These are phyloP conservation scores for Exophiala oligosperma DNA, from an alignment of 2,329 filamentous ascomycete species.

Conservation along the genomic window DNA sequence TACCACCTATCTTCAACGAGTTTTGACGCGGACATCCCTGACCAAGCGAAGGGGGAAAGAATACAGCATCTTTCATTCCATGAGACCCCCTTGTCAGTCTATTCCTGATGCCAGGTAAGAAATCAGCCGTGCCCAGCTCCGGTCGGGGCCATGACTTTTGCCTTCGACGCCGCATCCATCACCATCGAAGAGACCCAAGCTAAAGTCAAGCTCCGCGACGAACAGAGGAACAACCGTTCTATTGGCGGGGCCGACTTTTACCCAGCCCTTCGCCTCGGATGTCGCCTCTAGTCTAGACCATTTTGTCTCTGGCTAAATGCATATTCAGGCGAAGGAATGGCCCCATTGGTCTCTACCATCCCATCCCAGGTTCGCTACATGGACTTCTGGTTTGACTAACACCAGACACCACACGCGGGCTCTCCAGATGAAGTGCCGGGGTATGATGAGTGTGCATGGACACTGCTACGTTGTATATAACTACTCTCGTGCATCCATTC, in stretches of 20 bases:
- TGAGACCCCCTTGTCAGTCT: too few relatives aligned
- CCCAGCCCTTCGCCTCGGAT: conserved; percentile 12
- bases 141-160: neutral
- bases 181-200: neutral
- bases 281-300: conserved; percentile 11
- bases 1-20: neutral
- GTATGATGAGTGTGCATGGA: conserved; percentile 9
- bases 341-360: conserved; percentile 6
- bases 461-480: conserved; percentile 18
- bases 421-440: neutral
- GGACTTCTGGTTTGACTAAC: conserved; percentile 13
- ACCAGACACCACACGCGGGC: conserved; percentile 7
- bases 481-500: neutral
- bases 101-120: too few relatives aligned
- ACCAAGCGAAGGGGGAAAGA: neutral
- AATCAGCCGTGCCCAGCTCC: neutral
- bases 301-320: conserved; percentile 9
- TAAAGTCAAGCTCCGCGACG: neutral
- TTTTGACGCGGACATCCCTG: neutral
- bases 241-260: conserved; percentile 8
- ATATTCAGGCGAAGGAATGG: neutral
- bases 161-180: neutral
- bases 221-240: neutral
- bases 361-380: conserved; percentile 8
- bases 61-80: too few relatives aligned